Base-by-base conservation (phyloP, 164 flowering plant genomes). In the Vitis riparia region DNA sequence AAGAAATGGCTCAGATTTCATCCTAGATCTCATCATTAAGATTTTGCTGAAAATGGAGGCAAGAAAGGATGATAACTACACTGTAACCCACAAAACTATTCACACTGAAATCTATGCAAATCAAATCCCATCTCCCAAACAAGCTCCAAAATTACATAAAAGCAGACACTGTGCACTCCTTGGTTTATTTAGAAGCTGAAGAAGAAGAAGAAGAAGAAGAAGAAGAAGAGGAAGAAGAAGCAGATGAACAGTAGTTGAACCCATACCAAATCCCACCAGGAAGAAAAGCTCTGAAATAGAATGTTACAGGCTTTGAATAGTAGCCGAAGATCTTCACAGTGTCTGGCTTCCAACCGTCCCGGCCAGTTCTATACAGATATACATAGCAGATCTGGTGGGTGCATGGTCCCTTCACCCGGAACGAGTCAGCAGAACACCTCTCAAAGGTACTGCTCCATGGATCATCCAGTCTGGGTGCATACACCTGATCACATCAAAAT, bases 301-400 rank as follows among this genome's bases (percentile, higher is more conserved):
- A 91, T 0, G 89, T 72, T 8, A 76, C 74, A 11, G 83, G 27
- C 32, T 32, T 75, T 3, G 75, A 69, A 51, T 78, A 51, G 1
- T 76, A 66, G 3, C 83, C 78, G 50, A 66, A 72, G 62, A 91
- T 61, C 51, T 64, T 81, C 65, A 90, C 87, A 2, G 69, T 71
- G 70, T 83, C 83, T 0, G 90, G 91, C 60, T 71, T 86, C 97
- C 93, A 90, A 10, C 94, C 97, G 59, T 91, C 97, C 2, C 55
- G 65, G 67, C 97, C 94, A 0, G 53, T 70, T 76, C 94, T 80
- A 62, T 73, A 70, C 61, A 91, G 74, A 70, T 88, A 90, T 57
- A 86, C 51, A 62, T 86, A 86, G 65, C 97, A 90, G 19, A 88
- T 79, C 66, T 70, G 71, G 67, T 79, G 72, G 23, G 85, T 76